A percentile compares a stretch with the other conserved stretches of the same genome.
These are phyloP conservation scores for Wallacemonas sp. DNA, from an alignment of 208 protist species.

Conservation along the genomic window DNA sequence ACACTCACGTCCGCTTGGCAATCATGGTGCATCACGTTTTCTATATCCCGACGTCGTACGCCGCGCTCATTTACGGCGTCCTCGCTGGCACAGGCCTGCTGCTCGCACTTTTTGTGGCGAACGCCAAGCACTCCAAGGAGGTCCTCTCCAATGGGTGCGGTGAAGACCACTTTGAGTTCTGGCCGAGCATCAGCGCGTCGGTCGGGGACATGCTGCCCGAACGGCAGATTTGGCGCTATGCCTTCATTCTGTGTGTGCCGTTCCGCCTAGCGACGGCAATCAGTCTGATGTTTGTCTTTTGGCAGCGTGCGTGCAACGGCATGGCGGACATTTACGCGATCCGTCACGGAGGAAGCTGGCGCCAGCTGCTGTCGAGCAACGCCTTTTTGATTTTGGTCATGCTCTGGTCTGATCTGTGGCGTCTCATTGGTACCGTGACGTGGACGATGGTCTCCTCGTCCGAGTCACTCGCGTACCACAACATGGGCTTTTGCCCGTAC, in stretches of 20 bases:
- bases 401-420: conserved; percentile 53
- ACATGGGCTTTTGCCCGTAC: conserved; percentile 61
- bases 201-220: conserved; percentile 74
- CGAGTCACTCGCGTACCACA: conserved; percentile 66
- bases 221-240: conserved; percentile 64
- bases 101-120: conserved; percentile 52
- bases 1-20: too few relatives aligned
- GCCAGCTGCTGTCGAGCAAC: conserved; percentile 43
- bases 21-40: conserved; percentile 58
- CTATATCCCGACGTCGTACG: conserved; percentile 69
- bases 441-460: conserved; percentile 66
- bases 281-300: conserved; percentile 63
- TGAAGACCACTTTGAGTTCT: conserved; percentile 65
- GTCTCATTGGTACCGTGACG: conserved; percentile 40
- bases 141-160: conserved; percentile 58
- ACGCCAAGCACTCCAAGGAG: conserved; percentile 41
- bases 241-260: conserved; percentile 54
- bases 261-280: conserved; percentile 60
- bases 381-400: conserved; percentile 49
- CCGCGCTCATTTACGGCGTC: conserved; percentile 62
- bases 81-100: conserved; percentile 43
- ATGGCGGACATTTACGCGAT: conserved; percentile 49
- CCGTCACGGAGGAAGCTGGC: conserved; percentile 16
- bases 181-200: conserved; percentile 73
- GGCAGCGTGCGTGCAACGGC: conserved; percentile 48